These are phyloP conservation scores for Beta vulgaris DNA, from an alignment of 148 eudicot genomes.

Conservation along the genomic window DNA sequence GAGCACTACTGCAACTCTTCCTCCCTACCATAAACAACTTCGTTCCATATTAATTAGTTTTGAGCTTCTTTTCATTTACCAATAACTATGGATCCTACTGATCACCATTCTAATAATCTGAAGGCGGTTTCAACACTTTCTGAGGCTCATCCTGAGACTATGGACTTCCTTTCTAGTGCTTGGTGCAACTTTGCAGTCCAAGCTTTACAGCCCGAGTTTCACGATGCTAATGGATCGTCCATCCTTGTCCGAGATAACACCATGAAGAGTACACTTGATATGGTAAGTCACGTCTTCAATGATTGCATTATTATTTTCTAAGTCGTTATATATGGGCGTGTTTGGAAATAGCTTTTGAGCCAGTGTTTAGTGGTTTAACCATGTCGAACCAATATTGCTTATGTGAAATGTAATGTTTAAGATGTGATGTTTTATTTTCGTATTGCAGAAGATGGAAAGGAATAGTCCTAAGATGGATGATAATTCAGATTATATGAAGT, in stretches of 20 bases:
- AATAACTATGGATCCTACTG: conserved; percentile 51
- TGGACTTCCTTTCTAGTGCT: conserved; percentile 83
- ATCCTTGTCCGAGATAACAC: conserved; percentile 37
- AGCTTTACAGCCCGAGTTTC: conserved; percentile 49
- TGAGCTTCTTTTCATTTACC: no score
- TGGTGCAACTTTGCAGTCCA: conserved; percentile 96
- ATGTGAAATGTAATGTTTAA: no score
- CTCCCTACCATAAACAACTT: not conserved
- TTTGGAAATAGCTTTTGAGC: no score
- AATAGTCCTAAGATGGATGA: conserved; percentile 51
- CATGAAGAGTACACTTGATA: conserved; percentile 22
- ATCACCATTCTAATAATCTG: conserved; percentile 26
- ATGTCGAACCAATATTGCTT: no score
- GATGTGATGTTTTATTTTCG: no score
- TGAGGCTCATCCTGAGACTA: conserved; percentile 83
- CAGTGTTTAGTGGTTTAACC: no score
- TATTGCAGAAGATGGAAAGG: conserved; percentile 57
- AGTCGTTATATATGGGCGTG: no score
- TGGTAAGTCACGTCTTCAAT: conserved; percentile 17
- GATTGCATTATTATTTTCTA: not conserved
- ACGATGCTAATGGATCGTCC: conserved; percentile 39
- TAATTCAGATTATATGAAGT: conserved; percentile 33
- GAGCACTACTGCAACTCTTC: not conserved
- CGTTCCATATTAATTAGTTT: not conserved
- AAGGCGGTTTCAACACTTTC: conserved; percentile 45